These are phyloP conservation scores for Fusarium hainanense DNA, from an alignment of 2,329 filamentous ascomycete species.

Conservation along the genomic window DNA sequence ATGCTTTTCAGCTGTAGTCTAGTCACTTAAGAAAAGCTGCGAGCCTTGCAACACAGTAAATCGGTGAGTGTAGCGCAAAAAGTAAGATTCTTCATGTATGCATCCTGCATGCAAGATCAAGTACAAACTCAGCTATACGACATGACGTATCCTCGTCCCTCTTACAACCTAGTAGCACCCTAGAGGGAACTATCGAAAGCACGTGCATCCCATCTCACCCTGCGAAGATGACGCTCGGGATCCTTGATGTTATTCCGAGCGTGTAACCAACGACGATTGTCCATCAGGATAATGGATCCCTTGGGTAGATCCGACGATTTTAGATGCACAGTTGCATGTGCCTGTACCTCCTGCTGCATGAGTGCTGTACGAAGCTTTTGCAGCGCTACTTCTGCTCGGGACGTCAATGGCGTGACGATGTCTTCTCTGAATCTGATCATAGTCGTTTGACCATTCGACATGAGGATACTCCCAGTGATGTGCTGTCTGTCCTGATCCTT, in stretches of 20 bases:
- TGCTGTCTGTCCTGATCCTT: slow-evolving; percentile 35
- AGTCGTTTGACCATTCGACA: background rate
- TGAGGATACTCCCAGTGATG: slow-evolving; percentile 44
- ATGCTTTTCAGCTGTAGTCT: too few species aligned
- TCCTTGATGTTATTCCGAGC: slow-evolving; percentile 49
- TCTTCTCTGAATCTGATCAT: slow-evolving; percentile 50
- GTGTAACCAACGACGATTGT: slow-evolving; percentile 53
- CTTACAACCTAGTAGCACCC: background rate
- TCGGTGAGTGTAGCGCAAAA: background rate
- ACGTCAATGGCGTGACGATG: slow-evolving; percentile 46
- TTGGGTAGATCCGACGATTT: slow-evolving; percentile 43
- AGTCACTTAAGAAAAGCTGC: too few species aligned
- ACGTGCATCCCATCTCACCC: slow-evolving; percentile 51
- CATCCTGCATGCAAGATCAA: background rate
- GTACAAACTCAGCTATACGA: background rate
- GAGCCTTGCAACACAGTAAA: background rate
- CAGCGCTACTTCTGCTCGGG: slow-evolving; percentile 39
- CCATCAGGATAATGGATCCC: slow-evolving; percentile 48
- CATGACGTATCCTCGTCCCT: background rate
- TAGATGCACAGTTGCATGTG: slow-evolving; percentile 41
- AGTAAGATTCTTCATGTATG: too few species aligned
- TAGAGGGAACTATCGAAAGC: slow-evolving; percentile 29
- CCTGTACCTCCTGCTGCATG: slow-evolving; percentile 16
- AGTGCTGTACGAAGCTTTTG: slow-evolving; percentile 41
- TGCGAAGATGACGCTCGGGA: slow-evolving; percentile 50